Base-by-base conservation (phyloP, 371 early-diverging fungal species). In the Mucor ambiguus region DNA sequence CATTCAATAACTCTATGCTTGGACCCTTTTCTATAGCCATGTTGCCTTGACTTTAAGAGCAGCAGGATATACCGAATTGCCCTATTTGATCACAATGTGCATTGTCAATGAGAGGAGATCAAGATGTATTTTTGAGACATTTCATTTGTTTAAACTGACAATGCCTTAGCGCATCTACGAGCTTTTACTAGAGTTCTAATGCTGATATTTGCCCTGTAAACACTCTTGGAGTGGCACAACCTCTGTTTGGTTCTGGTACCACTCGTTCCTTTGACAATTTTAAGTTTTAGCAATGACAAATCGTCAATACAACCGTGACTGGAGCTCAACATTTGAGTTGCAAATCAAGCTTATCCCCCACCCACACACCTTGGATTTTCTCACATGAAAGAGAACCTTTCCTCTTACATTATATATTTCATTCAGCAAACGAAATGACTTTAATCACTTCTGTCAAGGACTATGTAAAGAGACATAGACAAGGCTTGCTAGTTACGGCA, bases 401-500 rank as follows among this genome's bases (percentile, higher is more conserved):
- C 7, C 11, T 22, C 46, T 26, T 28, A 26, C 62, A 76, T 43
- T 72, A 80, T 33, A 61, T 26, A 18, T 35, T 37, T 24, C 10
- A 0, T 22, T n/a, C n/a, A 11, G 33, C 26, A 33, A 33, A 37
- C 41, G 37, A 33, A 29, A 64, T 58, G 65, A 58, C 65, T 11
- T 43, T 64, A 26, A 32, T 78, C 22, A 68, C 73, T 10, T 78
- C 78, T 14, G 43, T 78, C 28, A 82, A 78, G 56, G 78, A 82
- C 64, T 82, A 79, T 64, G 63, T 74, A 3, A 82, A 78, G 58
- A 68, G 77, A 58, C 90, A 92, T 75, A 86, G 85, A 54, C 84
- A 82, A 61, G 87, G 86, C 20, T 64, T 91, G 16, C 66, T 87
- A 24, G 76, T 90, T 32, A 85, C 90, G 0, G 90, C 89, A 5